Evolutionary conservation across 805 yeast species (phyloP), one percentile per base, ranked within the genome.

Genomic region (Saccharomycopsis synnaedendra): DNA sequence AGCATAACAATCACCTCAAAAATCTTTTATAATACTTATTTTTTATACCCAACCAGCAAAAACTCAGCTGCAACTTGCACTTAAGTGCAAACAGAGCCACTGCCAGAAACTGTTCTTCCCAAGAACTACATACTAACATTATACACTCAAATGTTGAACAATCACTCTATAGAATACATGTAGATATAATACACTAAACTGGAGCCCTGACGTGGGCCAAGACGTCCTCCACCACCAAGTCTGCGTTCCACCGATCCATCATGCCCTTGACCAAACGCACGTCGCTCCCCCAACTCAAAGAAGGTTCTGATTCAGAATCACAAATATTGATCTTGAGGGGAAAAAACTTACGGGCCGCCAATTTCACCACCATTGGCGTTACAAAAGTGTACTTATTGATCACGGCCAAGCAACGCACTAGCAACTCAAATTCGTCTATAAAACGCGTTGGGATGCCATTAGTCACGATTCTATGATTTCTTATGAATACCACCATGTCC

Each of bases 261-360:
- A 77, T 59, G 44, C 66, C 68, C 19, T 60, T 57, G 4, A 71
- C 66, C 11, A 75, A 49, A 7, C 57, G 63, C 9, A 63, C 51
- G 51, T 78, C 81, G 41, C 82, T 71, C 1, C 85, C 85, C 61
- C 76, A 80, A 40, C 67, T 61, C 33, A 77, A 56, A 2, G 77
- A 64, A 0, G 79, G 71, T 54, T 80, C 85, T 30, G 72, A 67
- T 11, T 62, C 62, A 0, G 76, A 63, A 2, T 57, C 49, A 3
- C 66, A 54, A 27, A 75, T 46, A 6, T 58, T 60, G 5, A 80
- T 60, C 41, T 70, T 67, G 37, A 74, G 58, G 0, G 84, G 82
- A 10, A 76, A 59, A 9, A 72, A 50, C 48, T 71, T 70, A 29
- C 68, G 62, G 0, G 75, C 74, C 0, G 81, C 77, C 19, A 68